Conservation (phyloP, 2,329 filamentous ascomycete species). For the Penicillium sp. region DNA sequence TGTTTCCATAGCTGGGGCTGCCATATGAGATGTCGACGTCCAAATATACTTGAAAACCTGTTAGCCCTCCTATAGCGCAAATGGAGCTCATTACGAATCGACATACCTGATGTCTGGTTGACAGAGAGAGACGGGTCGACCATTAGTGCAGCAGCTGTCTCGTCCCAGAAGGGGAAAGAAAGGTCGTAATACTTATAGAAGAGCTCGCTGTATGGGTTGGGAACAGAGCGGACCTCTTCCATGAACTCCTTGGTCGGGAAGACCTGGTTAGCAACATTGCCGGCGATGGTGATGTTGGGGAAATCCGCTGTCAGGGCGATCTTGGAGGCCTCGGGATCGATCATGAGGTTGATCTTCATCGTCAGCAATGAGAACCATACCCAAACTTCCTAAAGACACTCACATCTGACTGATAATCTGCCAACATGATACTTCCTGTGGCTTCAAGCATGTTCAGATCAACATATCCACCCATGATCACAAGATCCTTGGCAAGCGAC, state of each 20-base stretch:
- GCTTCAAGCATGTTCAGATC: conserved; percentile 44
- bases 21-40: conserved; percentile 48
- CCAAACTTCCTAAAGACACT: conserved; percentile 12
- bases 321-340: conserved; percentile 54
- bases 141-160: conserved; percentile 45
- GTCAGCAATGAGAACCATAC: conserved; percentile 17
- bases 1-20: conserved; percentile 46
- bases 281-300: conserved; percentile 49
- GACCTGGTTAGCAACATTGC: conserved; percentile 54
- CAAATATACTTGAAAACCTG: conserved; percentile 36
- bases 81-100: neutral
- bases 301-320: conserved; percentile 53
- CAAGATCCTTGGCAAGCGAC: conserved; percentile 47
- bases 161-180: conserved; percentile 50
- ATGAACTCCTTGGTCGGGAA: conserved; percentile 43
- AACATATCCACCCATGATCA: conserved; percentile 55
- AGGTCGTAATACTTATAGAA: conserved; percentile 43
- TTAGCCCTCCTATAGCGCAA: neutral
- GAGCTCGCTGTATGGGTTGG: conserved; percentile 42
- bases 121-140: conserved; percentile 41
- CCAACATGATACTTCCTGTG: conserved; percentile 27
- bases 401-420: conserved; percentile 32
- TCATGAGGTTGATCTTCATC: conserved; percentile 50
- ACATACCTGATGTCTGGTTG: conserved; percentile 39
- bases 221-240: conserved; percentile 40